Evolutionary conservation across 805 yeast genomes (phyloP).

Genomic region (Pichia manshurica): DNA sequence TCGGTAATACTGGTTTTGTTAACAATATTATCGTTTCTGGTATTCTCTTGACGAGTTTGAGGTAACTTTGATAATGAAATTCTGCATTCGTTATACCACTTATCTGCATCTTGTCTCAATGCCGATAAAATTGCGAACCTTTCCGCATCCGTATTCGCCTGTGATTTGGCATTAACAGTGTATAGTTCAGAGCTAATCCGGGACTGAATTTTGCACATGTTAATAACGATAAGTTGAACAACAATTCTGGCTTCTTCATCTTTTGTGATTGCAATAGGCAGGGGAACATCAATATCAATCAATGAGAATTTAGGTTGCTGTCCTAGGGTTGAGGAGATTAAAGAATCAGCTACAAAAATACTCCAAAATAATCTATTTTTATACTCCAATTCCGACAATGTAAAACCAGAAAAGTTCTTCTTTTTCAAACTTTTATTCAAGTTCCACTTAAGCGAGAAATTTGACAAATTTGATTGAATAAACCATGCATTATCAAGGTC

Average conservation of each 20-base stretch:
- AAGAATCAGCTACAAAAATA: constrained; percentile 25
- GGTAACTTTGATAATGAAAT: constrained; percentile 17
- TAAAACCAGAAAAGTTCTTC: constrained; percentile 26
- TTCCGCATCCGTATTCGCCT: constrained; percentile 33
- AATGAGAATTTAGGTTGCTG: constrained; percentile 26
- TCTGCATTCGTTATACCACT: constrained; percentile 30
- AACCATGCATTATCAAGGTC: constrained; percentile 8
- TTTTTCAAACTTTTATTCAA: constrained; percentile 39
- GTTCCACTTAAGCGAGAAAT: constrained; percentile 37
- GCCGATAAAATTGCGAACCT: constrained; percentile 29
- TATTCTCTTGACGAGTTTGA: not conserved
- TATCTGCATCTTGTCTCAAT: constrained; percentile 34
- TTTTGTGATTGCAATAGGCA: constrained; percentile 32
- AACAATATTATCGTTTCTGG: not conserved
- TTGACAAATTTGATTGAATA: constrained; percentile 50
- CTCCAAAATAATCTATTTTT: constrained; percentile 35
- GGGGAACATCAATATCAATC: constrained; percentile 26
- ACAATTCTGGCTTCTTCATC: constrained; percentile 40
- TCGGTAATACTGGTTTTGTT: not conserved
- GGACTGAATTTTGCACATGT: constrained; percentile 43
- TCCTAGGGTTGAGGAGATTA: constrained; percentile 24
- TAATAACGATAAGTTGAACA: constrained; percentile 32
- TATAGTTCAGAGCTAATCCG: constrained; percentile 27
- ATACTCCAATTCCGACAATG: constrained; percentile 36
- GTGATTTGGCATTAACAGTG: constrained; percentile 9